phyloP scores from a whole-genome alignment of 192 early-diverging fungal species.

The Coemansia biformis region DNA sequence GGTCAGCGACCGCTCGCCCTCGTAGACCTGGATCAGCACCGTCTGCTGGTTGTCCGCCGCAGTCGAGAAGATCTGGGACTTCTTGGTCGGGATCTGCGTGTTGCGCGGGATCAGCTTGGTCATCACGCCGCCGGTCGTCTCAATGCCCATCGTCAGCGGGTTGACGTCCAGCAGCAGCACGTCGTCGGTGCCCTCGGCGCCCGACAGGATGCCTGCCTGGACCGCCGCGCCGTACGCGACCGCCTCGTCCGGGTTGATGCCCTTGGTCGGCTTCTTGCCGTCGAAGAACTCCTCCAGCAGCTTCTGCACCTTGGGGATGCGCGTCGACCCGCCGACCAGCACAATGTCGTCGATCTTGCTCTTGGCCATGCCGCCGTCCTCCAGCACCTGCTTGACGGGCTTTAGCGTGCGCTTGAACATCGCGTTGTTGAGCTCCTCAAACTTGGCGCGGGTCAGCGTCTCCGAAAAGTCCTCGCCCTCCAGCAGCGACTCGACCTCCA shows the following conservation, averaged over 20 bases:
- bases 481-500: conserved; percentile 89
- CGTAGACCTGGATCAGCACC: conserved; percentile 94
- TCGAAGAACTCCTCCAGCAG: conserved; percentile 92
- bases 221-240: conserved; percentile 98
- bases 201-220: conserved; percentile 86
- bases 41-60: conserved; percentile 95
- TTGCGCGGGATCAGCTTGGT: conserved; percentile 91
- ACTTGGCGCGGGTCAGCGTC: conserved; percentile 93
- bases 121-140: conserved; percentile 97
- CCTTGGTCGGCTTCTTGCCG: conserved; percentile 94
- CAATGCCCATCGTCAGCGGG: conserved; percentile 96
- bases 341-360: conserved; percentile 91
- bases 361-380: conserved; percentile 84
- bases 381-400: conserved; percentile 90
- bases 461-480: conserved; percentile 89
- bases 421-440: conserved; percentile 91
- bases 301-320: conserved; percentile 95
- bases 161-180: conserved; percentile 88
- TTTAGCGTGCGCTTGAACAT: conserved; percentile 90
- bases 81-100: conserved; percentile 93
- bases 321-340: conserved; percentile 95
- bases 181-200: conserved; percentile 58
- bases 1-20: conserved; percentile 94
- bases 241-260: conserved; percentile 98
- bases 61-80: conserved; percentile 97